A percentile compares a stretch with the other conserved stretches of the same genome.
Evolutionary conservation across 1,284 basidiomycete species (phyloP).

Genomic region (Trichosporon sp.): DNA sequence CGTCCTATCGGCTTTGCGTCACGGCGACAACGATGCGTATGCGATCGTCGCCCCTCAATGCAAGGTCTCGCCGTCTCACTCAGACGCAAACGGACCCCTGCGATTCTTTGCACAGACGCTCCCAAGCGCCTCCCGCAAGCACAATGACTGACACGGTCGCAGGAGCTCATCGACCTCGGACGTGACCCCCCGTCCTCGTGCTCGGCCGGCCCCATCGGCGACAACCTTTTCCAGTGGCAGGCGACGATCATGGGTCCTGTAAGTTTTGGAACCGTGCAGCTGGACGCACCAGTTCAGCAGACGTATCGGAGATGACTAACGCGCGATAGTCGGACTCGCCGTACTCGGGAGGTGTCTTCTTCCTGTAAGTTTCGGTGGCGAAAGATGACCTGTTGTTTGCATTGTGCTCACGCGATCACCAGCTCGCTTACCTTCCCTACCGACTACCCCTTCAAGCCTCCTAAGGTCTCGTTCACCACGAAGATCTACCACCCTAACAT

Average conservation of each 20-base stretch:
- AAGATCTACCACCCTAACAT: conserved; percentile 68
- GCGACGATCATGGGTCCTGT: conserved; percentile 98
- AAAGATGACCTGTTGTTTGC: neutral
- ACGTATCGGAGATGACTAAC: conserved; percentile 16
- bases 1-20: conserved; percentile 38
- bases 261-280: conserved; percentile 51
- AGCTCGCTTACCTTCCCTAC: conserved; percentile 59
- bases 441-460: conserved; percentile 98
- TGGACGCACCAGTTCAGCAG: neutral
- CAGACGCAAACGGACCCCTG: neutral
- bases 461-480: conserved; percentile 98
- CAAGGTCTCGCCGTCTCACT: conserved; percentile 2
- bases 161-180: conserved; percentile 97
- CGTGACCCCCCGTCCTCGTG: conserved; percentile 96
- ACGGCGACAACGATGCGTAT: neutral
- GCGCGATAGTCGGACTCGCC: conserved; percentile 82
- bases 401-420: conserved; percentile 17
- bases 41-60: neutral
- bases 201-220: conserved; percentile 91
- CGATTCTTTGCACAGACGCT: neutral
- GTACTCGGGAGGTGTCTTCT: conserved; percentile 94
- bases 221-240: conserved; percentile 98
- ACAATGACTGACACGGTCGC: conserved; percentile 38
- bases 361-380: conserved; percentile 63
- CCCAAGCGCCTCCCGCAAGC: neutral